phyloP scores from a whole-genome alignment of 768 basidiomycete genomes.

The Cystobasidium ongulense region DNA sequence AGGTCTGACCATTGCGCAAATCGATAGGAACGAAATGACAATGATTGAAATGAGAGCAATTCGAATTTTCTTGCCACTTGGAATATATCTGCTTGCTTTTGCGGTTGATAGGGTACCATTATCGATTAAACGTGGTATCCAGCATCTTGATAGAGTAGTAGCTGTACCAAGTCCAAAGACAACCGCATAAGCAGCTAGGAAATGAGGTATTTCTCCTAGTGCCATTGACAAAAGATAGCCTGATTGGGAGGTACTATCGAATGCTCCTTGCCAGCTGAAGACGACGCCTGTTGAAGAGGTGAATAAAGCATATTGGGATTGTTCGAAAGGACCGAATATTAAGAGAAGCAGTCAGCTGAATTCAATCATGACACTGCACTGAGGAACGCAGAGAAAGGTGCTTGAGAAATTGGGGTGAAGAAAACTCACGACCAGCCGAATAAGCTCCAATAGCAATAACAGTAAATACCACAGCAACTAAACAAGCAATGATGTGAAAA shows the following conservation, averaged over 20 bases:
- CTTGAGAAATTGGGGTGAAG: neutral
- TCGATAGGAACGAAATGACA: neutral
- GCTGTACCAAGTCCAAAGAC: neutral
- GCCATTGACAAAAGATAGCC: neutral
- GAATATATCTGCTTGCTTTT: neutral
- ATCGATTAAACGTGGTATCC: neutral
- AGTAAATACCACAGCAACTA: neutral
- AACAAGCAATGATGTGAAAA: neutral
- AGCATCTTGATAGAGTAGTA: neutral
- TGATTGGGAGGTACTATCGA: slow-evolving; percentile 1
- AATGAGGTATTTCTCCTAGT: neutral
- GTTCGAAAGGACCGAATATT: no score
- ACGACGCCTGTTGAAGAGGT: neutral
- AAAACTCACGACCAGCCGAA: neutral
- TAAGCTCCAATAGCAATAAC: slow-evolving; percentile 10
- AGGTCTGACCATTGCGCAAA: neutral
- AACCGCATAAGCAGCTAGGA: neutral
- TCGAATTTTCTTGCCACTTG: neutral
- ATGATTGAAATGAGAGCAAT: neutral
- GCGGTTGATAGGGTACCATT: neutral
- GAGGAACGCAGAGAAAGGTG: neutral
- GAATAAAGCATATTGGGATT: neutral
- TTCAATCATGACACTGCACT: neutral
- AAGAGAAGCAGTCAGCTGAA: no score
- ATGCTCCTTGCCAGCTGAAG: slow-evolving; percentile 11